phyloP scores from a whole-genome alignment of 768 basidiomycete genomes.

The Xerocomellus amylosporus region DNA sequence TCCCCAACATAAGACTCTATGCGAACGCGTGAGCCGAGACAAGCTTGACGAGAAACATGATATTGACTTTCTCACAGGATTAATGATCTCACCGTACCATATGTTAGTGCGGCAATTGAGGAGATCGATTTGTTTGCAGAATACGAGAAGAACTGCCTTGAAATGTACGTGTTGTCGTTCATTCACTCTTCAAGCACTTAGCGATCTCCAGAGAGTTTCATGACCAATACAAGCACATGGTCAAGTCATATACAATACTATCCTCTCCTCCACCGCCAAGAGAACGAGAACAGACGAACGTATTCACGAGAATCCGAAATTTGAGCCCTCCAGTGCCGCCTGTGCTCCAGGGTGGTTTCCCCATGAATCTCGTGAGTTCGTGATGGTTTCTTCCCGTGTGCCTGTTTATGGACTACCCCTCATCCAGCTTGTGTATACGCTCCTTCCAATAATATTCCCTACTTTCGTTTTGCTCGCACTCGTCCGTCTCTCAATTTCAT shows the following conservation, averaged over 20 bases:
- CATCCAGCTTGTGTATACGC: constrained; percentile 46
- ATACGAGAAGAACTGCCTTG: constrained; percentile 52
- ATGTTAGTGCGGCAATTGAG: constrained; percentile 74
- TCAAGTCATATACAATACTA: constrained; percentile 52
- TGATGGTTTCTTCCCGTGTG: neutral
- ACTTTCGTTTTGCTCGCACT: constrained; percentile 51
- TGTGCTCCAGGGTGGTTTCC: constrained; percentile 56
- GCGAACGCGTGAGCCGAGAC: constrained; percentile 63
- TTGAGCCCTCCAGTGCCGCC: constrained; percentile 54
- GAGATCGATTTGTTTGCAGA: constrained; percentile 62
- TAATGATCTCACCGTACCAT: constrained; percentile 80
- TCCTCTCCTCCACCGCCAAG: constrained; percentile 42
- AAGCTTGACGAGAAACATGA: neutral
- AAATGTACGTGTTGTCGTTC: constrained; percentile 46
- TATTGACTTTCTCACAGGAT: constrained; percentile 40
- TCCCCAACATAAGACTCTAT: constrained; percentile 70
- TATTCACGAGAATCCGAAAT: constrained; percentile 44
- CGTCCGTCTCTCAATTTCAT: constrained; percentile 54
- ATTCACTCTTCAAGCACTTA: constrained; percentile 3
- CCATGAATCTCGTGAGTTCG: constrained; percentile 63
- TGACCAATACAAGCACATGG: constrained; percentile 53
- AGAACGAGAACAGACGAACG: constrained; percentile 38
- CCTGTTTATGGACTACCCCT: constrained; percentile 1
- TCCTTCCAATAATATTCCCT: constrained; percentile 68
- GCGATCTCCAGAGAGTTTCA: constrained; percentile 46